Evolutionary conservation across 768 basidiomycete genomes (phyloP).

Genomic region (Clitopilus hobsonii): DNA sequence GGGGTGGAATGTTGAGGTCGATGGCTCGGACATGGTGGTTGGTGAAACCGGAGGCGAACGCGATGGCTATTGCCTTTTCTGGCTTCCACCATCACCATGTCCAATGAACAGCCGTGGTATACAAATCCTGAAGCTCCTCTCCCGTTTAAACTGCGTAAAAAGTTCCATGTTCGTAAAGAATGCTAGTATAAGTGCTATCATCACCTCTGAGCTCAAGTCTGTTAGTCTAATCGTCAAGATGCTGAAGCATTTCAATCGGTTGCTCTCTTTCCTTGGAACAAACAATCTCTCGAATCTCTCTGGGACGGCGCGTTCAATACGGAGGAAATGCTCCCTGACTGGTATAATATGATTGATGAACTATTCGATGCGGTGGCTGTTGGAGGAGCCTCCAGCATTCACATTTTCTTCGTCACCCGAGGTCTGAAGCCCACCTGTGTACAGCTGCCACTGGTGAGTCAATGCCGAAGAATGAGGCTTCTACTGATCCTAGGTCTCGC

Average conservation of each 20-base stretch:
- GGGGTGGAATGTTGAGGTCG: slow-evolving; percentile 32
- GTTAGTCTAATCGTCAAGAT: slow-evolving; percentile 22
- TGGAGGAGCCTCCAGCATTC: slow-evolving; percentile 30
- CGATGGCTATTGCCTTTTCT: slow-evolving; percentile 18
- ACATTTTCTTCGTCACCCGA: slow-evolving; percentile 30
- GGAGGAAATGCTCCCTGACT: slow-evolving; percentile 28
- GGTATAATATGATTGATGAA: slow-evolving; percentile 40
- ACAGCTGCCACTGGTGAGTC: slow-evolving; percentile 29
- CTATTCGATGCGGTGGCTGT: slow-evolving; percentile 52
- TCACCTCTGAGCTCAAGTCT: not conserved
- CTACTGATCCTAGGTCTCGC: not conserved
- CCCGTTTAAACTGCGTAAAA: slow-evolving; percentile 38
- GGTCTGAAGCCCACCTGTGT: slow-evolving; percentile 28
- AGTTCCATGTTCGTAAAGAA: slow-evolving; percentile 38
- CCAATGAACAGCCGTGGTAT: slow-evolving; percentile 28
- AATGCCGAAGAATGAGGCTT: not conserved
- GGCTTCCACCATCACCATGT: slow-evolving; percentile 11
- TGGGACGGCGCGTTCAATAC: slow-evolving; percentile 29
- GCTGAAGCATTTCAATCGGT: slow-evolving; percentile 32
- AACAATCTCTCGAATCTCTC: slow-evolving; percentile 30
- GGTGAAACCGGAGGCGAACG: slow-evolving; percentile 22
- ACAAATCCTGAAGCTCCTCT: slow-evolving; percentile 22
- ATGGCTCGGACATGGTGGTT: slow-evolving; percentile 29
- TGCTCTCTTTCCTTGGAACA: slow-evolving; percentile 45
- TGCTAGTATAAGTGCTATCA: not conserved